phyloP scores from a whole-genome alignment of 1,284 basidiomycete genomes.

The Moesziomyces parantarcticus region DNA sequence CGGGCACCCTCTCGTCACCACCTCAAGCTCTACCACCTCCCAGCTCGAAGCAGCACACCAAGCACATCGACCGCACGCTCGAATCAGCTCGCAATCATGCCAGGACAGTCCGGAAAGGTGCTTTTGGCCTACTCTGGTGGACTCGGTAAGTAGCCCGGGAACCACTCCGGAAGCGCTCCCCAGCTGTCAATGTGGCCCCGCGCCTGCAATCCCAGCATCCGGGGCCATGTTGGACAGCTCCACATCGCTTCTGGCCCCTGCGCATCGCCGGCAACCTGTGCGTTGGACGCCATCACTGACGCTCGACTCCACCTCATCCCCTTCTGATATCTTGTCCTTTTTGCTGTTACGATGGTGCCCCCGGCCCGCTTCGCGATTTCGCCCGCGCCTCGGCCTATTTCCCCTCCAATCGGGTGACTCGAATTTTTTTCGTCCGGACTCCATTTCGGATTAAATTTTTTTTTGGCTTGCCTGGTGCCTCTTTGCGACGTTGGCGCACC shows the following conservation, averaged over 20 bases:
- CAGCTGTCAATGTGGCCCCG: conserved; percentile 12
- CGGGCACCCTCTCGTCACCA: too few species aligned
- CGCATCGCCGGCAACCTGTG: conserved; percentile 8
- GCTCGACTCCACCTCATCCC: conserved; percentile 9
- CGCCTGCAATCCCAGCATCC: conserved; percentile 21
- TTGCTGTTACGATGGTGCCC: background rate
- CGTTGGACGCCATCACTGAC: conserved; percentile 37
- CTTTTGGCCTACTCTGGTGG: conserved; percentile 97
- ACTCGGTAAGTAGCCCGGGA: conserved; percentile 77
- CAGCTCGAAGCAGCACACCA: conserved; percentile 1
- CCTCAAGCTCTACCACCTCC: conserved; percentile 1
- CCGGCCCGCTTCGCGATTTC: background rate
- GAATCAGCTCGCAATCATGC: conserved; percentile 29
- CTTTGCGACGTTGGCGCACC: conserved; percentile 6
- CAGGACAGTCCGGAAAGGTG: conserved; percentile 77
- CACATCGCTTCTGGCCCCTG: conserved; percentile 25
- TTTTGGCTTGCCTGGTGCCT: background rate
- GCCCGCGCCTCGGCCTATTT: background rate
- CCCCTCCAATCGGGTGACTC: conserved; percentile 33
- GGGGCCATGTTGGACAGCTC: conserved; percentile 42
- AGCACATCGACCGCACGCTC: conserved; percentile 1
- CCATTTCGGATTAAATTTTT: conserved; percentile 19
- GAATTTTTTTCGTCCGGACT: conserved; percentile 21
- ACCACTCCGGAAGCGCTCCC: conserved; percentile 29
- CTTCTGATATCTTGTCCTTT: too few species aligned